Evolutionary conservation across 495 filamentous ascomycete species (phyloP).

Genomic region (Oidiodendron maius): DNA sequence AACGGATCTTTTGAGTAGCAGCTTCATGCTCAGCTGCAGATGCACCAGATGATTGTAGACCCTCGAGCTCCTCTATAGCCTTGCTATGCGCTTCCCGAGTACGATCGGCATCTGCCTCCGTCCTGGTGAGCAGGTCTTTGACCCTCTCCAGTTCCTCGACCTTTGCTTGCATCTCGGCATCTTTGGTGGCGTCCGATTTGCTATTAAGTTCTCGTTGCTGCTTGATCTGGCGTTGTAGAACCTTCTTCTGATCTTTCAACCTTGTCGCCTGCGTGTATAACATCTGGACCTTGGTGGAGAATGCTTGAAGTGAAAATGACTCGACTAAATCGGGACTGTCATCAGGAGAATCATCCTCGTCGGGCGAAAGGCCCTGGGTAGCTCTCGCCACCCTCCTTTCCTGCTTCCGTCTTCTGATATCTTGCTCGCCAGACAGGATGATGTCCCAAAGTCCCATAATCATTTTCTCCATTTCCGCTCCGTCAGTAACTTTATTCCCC

Average conservation of each 20-base stretch:
- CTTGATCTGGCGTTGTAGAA: constrained; percentile 81
- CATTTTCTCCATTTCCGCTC: constrained; percentile 51
- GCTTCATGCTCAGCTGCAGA: constrained; percentile 34
- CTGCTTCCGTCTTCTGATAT: constrained; percentile 46
- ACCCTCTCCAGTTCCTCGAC: constrained; percentile 48
- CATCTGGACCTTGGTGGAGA: constrained; percentile 71
- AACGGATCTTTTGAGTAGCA: constrained; percentile 38
- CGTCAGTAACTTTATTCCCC: constrained; percentile 24
- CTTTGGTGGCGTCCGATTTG: constrained; percentile 54
- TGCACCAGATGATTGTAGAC: constrained; percentile 30
- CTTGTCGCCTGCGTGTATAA: constrained; percentile 57
- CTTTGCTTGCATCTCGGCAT: constrained; percentile 43
- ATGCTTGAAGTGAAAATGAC: constrained; percentile 58
- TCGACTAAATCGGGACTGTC: constrained; percentile 42
- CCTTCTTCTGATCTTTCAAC: constrained; percentile 79
- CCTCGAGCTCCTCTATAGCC: constrained; percentile 48
- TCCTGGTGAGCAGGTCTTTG: constrained; percentile 39
- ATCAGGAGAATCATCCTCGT: constrained; percentile 43
- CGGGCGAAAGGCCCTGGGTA: constrained; percentile 37
- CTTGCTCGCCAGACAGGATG: constrained; percentile 56
- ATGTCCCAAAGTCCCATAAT: constrained; percentile 70
- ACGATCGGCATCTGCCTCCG: constrained; percentile 41
- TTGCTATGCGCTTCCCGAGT: constrained; percentile 38
- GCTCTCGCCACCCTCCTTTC: constrained; percentile 35
- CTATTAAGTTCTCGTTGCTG: constrained; percentile 86